A percentile compares a stretch with the other conserved stretches of the same genome.
Conservation (phyloP, 1,284 basidiomycete genomes). For the Ganoderma meredithae region DNA sequence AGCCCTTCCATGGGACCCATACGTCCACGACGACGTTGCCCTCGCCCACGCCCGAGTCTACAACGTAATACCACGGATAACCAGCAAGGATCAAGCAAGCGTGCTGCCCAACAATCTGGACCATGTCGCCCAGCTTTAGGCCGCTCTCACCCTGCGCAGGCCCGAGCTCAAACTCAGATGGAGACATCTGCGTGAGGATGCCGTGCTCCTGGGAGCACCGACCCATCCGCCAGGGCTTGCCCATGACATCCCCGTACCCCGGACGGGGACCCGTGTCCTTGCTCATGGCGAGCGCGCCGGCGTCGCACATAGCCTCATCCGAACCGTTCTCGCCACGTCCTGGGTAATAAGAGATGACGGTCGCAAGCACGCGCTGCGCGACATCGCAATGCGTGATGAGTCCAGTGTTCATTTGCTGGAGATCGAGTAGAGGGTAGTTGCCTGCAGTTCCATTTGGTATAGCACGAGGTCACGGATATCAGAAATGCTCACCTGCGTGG, state of each 20-base stretch:
- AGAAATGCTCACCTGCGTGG: constrained; percentile 66
- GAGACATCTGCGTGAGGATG: constrained; percentile 56
- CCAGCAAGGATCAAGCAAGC: constrained; percentile 82
- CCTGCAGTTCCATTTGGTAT: constrained; percentile 47
- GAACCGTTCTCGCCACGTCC: constrained; percentile 63
- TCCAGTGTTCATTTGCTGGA: constrained; percentile 83
- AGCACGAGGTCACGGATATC: not conserved
- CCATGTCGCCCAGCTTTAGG: constrained; percentile 65
- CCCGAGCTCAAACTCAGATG: constrained; percentile 35
- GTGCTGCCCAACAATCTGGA: constrained; percentile 78
- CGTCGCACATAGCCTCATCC: constrained; percentile 84
- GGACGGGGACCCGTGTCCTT: constrained; percentile 82
- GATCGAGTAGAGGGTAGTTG: constrained; percentile 86
- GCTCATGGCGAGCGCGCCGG: constrained; percentile 84
- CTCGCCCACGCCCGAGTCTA: constrained; percentile 63
- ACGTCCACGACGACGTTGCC: constrained; percentile 74
- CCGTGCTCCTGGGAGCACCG: constrained; percentile 88
- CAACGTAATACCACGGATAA: constrained; percentile 84
- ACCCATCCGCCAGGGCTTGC: constrained; percentile 74
- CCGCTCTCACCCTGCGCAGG: constrained; percentile 37
- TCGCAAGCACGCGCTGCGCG: constrained; percentile 74
- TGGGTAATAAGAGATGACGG: constrained; percentile 81
- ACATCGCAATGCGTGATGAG: constrained; percentile 65
- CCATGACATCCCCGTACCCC: constrained; percentile 77
- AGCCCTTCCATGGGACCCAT: constrained; percentile 93